Evolutionary conservation across 2,329 filamentous ascomycete species (phyloP).

Genomic region (Colletotrichum paranaense): DNA sequence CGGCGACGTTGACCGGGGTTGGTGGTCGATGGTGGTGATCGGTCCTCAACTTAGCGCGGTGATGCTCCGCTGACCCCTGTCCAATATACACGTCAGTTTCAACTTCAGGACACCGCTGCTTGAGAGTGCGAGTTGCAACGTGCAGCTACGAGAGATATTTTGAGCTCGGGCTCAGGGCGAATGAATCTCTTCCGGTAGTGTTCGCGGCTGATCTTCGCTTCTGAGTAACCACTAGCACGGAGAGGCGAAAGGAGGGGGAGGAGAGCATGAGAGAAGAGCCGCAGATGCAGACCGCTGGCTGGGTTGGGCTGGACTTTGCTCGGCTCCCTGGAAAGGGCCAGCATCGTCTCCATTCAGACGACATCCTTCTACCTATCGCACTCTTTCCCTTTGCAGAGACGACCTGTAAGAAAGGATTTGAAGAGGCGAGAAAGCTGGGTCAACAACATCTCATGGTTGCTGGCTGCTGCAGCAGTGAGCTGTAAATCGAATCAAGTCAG

Average conservation of each 20-base stretch:
- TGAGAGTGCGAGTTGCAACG: conserved; percentile 14
- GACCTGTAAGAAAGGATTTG: conserved; percentile 7
- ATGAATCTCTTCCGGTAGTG: background rate
- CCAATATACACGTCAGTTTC: conserved; percentile 35
- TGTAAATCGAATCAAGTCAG: conserved; percentile 27
- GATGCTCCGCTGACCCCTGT: conserved; percentile 18
- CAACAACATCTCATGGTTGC: conserved; percentile 16
- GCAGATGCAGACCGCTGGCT: conserved; percentile 14
- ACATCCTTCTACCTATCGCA: conserved; percentile 8
- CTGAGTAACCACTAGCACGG: background rate
- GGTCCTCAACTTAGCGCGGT: conserved; percentile 21
- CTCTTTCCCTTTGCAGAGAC: conserved; percentile 5
- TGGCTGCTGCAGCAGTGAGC: conserved; percentile 28
- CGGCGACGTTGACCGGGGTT: conserved; percentile 14
- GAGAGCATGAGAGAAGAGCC: conserved; percentile 20
- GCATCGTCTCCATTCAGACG: background rate
- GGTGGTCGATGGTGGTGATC: background rate
- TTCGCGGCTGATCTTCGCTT: conserved; percentile 28
- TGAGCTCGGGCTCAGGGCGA: conserved; percentile 7
- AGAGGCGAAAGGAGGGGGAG: background rate
- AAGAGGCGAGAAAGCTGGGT: background rate
- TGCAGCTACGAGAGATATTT: conserved; percentile 30
- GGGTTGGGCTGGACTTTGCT: background rate
- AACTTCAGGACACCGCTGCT: conserved; percentile 35
- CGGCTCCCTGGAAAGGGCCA: background rate